A percentile compares a stretch with the other conserved stretches of the same genome.
phyloP scores from a whole-genome alignment of 2,329 filamentous ascomycete genomes.

The Aspergillus terreus region DNA sequence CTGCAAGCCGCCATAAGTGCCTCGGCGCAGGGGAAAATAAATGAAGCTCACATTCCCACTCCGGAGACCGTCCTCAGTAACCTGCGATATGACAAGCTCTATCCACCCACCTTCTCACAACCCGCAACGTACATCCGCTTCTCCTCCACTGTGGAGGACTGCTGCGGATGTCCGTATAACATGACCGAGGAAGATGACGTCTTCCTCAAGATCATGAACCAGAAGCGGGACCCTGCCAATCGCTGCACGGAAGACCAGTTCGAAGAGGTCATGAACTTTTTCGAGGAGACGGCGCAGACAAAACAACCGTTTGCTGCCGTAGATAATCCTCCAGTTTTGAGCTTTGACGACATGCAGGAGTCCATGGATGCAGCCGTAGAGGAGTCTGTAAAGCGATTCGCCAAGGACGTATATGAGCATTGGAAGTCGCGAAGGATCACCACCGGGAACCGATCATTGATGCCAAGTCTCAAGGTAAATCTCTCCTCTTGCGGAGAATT shows the following conservation, averaged over 20 bases:
- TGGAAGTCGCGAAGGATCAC: constrained; percentile 72
- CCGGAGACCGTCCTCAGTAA: constrained; percentile 60
- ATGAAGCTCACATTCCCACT: constrained; percentile 64
- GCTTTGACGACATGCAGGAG: constrained; percentile 71
- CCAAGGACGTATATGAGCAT: constrained; percentile 81
- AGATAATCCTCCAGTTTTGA: constrained; percentile 76
- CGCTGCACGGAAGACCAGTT: constrained; percentile 86
- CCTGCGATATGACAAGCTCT: constrained; percentile 85
- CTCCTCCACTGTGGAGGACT: constrained; percentile 97
- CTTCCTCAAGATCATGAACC: constrained; percentile 80
- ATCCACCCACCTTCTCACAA: constrained; percentile 73
- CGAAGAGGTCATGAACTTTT: constrained; percentile 90
- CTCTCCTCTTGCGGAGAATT: constrained; percentile 1
- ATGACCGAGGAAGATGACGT: constrained; percentile 88
- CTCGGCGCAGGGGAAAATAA: constrained; percentile 57
- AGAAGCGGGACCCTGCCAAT: constrained; percentile 60
- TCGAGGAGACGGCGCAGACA: constrained; percentile 78
- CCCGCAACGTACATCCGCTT: constrained; percentile 94
- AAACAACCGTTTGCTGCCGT: constrained; percentile 87
- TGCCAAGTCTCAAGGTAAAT: constrained; percentile 68
- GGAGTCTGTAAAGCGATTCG: constrained; percentile 54
- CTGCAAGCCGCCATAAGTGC: constrained; percentile 78
- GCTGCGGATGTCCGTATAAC: constrained; percentile 84
- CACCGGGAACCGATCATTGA: constrained; percentile 67
- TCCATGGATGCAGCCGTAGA: constrained; percentile 59